Evolutionary conservation across 2,329 filamentous ascomycete genomes (phyloP).

Genomic region (Nectriaceae sp.): DNA sequence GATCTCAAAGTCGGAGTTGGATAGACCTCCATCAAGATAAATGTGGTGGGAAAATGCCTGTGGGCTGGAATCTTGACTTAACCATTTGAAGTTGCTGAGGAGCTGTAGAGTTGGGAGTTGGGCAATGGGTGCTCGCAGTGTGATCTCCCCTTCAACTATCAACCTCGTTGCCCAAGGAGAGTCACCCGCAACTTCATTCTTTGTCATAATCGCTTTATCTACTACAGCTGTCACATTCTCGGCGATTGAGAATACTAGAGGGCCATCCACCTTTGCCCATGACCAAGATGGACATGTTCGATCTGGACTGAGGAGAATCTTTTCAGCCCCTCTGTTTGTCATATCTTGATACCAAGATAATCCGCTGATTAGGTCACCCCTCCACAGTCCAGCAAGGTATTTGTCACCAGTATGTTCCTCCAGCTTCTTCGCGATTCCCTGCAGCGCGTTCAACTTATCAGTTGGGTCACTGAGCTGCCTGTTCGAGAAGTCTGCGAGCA

Average conservation of each 20-base stretch:
- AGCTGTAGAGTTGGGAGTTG: not conserved
- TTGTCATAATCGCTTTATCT: not conserved
- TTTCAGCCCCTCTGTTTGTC: not conserved
- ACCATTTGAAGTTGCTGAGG: slow-evolving; percentile 1
- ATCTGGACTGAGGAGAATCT: not conserved
- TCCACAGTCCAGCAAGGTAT: slow-evolving; percentile 3
- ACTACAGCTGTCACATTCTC: slow-evolving; percentile 1
- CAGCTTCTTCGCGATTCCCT: slow-evolving; percentile 2
- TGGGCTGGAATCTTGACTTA: not conserved
- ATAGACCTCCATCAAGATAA: slow-evolving; percentile 1
- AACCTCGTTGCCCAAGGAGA: not conserved
- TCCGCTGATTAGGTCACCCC: slow-evolving; percentile 1
- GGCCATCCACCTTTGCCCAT: slow-evolving; percentile 7
- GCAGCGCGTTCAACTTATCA: slow-evolving; percentile 5
- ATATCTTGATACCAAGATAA: slow-evolving; percentile 7
- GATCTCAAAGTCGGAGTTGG: slow-evolving; percentile 1
- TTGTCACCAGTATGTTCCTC: slow-evolving; percentile 1
- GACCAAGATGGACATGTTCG: slow-evolving; percentile 5
- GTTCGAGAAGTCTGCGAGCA: slow-evolving; percentile 1
- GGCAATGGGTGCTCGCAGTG: not conserved
- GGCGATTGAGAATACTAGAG: slow-evolving; percentile 2
- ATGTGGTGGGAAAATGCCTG: slow-evolving; percentile 1
- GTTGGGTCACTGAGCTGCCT: slow-evolving; percentile 6
- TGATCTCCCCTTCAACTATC: slow-evolving; percentile 2
- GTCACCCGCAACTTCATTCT: not conserved